Evolutionary conservation across 163 green algal species (phyloP).

Genomic region (Scenedesmus sp.): DNA sequence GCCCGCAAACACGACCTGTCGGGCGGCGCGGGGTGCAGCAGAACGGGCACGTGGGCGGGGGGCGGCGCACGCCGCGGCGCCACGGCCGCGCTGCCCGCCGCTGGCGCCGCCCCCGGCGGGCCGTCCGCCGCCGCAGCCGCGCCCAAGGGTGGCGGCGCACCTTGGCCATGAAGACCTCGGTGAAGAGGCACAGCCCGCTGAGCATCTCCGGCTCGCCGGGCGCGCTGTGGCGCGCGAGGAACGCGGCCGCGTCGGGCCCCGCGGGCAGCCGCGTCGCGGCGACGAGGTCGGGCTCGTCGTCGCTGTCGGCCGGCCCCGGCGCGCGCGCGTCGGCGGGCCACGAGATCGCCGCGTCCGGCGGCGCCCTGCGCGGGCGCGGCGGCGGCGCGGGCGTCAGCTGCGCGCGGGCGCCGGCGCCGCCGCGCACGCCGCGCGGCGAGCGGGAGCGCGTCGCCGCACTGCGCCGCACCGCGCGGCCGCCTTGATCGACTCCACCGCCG

Average conservation of each 20-base stretch:
- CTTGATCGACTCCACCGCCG: slow-evolving; percentile 25
- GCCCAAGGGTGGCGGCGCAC: neutral
- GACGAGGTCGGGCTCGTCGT: slow-evolving; percentile 13
- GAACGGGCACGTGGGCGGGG: no score
- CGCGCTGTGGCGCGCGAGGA: slow-evolving; percentile 1
- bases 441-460: neutral
- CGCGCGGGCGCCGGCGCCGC: no score
- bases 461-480: slow-evolving; percentile 13
- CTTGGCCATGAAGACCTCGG: slow-evolving; percentile 22
- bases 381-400: neutral
- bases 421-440: no score
- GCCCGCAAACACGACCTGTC: slow-evolving; percentile 30
- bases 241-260: slow-evolving; percentile 14
- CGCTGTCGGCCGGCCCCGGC: neutral
- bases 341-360: slow-evolving; percentile 2
- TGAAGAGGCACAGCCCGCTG: slow-evolving; percentile 38
- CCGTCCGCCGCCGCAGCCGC: neutral
- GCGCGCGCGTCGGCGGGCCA: slow-evolving; percentile 26
- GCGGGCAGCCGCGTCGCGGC: slow-evolving; percentile 15
- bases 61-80: no score
- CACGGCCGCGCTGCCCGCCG: no score
- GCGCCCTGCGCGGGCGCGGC: slow-evolving; percentile 2
- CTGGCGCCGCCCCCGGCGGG: no score
- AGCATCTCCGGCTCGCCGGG: slow-evolving; percentile 33
- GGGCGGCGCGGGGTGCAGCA: neutral